Conservation (phyloP, 768 basidiomycete genomes). For the Chalciporus sphaerocephalus region DNA sequence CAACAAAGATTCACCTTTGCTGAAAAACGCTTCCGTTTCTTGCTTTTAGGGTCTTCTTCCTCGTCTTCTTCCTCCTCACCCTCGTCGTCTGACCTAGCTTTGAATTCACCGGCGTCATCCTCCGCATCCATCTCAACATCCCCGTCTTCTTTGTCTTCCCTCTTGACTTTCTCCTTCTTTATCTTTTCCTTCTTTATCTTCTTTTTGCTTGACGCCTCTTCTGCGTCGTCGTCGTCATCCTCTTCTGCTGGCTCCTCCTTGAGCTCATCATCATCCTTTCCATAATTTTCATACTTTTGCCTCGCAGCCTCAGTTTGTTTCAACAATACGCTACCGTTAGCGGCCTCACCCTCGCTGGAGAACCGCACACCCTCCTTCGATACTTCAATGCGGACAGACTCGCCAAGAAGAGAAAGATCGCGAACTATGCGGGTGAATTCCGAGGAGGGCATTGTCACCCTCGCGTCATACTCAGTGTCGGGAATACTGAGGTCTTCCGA, state of each 20-base stretch:
- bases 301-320: constrained; percentile 63
- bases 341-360: constrained; percentile 88
- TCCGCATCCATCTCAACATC: constrained; percentile 49
- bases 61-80: constrained; percentile 45
- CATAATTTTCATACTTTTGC: constrained; percentile 38
- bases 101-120: constrained; percentile 40
- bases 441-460: constrained; percentile 75
- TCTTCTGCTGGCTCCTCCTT: constrained; percentile 39
- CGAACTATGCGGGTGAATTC: constrained; percentile 94
- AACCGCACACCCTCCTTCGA: constrained; percentile 95
- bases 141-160: constrained; percentile 38
- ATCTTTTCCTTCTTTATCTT: constrained; percentile 35
- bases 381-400: constrained; percentile 93
- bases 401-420: constrained; percentile 86
- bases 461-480: constrained; percentile 95
- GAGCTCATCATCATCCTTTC: constrained; percentile 41
- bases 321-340: constrained; percentile 82
- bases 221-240: constrained; percentile 39
- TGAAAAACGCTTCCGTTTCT: constrained; percentile 64
- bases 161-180: constrained; percentile 41
- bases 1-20: constrained; percentile 40
- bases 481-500: constrained; percentile 92
- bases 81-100: constrained; percentile 42
- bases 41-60: constrained; percentile 47
- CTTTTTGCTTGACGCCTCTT: constrained; percentile 26